These are phyloP conservation scores for Stagonosporopsis vannaccii DNA, from an alignment of 2,329 filamentous ascomycete genomes.

Conservation along the genomic window DNA sequence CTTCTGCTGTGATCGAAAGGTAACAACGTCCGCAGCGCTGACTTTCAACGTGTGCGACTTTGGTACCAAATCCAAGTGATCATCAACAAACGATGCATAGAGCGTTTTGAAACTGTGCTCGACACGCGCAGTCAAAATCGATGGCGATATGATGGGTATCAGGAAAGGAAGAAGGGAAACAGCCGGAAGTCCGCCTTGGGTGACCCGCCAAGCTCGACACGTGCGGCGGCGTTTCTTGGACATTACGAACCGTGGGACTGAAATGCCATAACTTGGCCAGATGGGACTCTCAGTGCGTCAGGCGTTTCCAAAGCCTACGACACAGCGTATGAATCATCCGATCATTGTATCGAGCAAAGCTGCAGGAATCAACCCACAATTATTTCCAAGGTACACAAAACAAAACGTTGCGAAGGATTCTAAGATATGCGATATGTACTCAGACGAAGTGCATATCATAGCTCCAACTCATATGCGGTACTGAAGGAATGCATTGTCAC, in stretches of 20 bases:
- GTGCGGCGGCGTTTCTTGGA: not conserved
- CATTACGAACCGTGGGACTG: not conserved
- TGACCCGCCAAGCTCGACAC: slow-evolving; percentile 7
- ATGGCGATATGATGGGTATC: not conserved
- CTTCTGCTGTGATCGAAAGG: not conserved
- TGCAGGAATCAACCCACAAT: too few species aligned
- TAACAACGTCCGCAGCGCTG: not conserved
- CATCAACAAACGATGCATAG: not conserved
- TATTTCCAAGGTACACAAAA: too few species aligned
- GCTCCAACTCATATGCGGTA: too few species aligned
- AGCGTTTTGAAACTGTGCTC: not conserved
- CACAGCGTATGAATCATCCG: too few species aligned
- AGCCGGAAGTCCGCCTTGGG: not conserved
- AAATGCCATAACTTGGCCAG: not conserved
- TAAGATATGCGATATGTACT: too few species aligned
- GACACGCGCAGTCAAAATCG: not conserved
- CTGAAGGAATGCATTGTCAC: too few species aligned
- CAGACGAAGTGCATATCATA: too few species aligned
- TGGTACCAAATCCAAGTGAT: too few species aligned
- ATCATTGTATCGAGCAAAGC: too few species aligned
- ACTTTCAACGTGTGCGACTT: not conserved
- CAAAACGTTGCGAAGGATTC: too few species aligned
- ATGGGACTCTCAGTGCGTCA: not conserved
- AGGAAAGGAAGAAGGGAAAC: not conserved
- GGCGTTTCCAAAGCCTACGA: too few species aligned